A percentile compares a stretch with the other conserved stretches of the same genome.
Evolutionary conservation across 2,329 filamentous ascomycete species (phyloP).

Genomic region (Claviceps arundinis): DNA sequence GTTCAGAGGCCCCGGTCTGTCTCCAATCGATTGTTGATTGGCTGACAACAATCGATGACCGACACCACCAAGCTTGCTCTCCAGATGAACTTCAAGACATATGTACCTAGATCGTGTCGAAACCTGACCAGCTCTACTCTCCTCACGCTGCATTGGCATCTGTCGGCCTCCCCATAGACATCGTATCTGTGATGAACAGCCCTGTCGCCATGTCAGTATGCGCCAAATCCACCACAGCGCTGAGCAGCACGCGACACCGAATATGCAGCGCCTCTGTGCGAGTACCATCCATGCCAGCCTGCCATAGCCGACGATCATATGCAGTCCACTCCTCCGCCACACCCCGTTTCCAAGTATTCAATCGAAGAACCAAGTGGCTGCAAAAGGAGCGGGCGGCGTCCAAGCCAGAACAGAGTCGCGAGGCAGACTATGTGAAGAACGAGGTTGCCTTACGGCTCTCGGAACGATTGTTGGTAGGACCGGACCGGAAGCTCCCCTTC

Average conservation of each 20-base stretch:
- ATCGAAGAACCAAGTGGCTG: slow-evolving; percentile 71
- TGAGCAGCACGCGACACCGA: slow-evolving; percentile 14
- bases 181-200: neutral
- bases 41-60: neutral
- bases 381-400: slow-evolving; percentile 79
- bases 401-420: slow-evolving; percentile 56
- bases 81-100: neutral
- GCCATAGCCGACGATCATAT: slow-evolving; percentile 40
- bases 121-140: neutral
- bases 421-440: slow-evolving; percentile 86
- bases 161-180: neutral
- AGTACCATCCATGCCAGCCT: neutral
- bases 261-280: slow-evolving; percentile 8
- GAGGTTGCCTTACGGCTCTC: slow-evolving; percentile 76
- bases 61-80: neutral
- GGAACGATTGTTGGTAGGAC: slow-evolving; percentile 63
- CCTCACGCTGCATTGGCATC: neutral
- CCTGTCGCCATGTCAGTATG: slow-evolving; percentile 19
- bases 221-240: slow-evolving; percentile 11
- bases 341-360: slow-evolving; percentile 82
- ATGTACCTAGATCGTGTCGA: neutral
- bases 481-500: neutral
- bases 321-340: slow-evolving; percentile 66
- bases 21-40: neutral
- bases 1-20: neutral